Base-by-base conservation (phyloP, 805 yeast species). In the Monosporozyma aerobia region DNA sequence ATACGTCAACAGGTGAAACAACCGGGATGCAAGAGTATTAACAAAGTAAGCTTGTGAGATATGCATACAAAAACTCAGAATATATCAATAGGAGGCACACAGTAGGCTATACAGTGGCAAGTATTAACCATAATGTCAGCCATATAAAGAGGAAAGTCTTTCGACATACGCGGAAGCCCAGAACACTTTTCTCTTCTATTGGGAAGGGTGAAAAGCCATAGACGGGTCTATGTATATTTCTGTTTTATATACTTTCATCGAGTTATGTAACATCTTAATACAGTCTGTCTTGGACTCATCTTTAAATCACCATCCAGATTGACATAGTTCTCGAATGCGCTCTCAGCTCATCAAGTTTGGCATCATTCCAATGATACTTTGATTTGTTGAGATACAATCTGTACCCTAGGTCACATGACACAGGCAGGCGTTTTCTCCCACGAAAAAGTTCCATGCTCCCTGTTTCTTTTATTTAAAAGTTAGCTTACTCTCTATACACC, bases 61-160 rank as follows among this genome's bases (percentile, higher is more conserved):
- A 77, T 51, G 89, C 88, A 1, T 83, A 82, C 63, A 81, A 79
- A 40, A 81, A 82, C 59, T 85, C 87, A 1, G 73, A 79, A 6
- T 79, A 68, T 11, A 57, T 64, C 48, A 63, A 69, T 40, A 61
- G 61, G 54, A 70, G 63, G 54, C 71, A 74, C 50, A 64, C 72
- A 2, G 73, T 72, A 39, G 63, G 67, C 47, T 73, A 72, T 39
- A 71, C 73, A 6, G 75, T 73, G 19, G 69, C 70, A 44, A 70
- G 69, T 50, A 70, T 73, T 47, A 71, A 73, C 19, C 69, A 79
- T 59, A 76, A 73, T 56, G 80, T 80, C 50, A 69, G 76, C 51
- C 76, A 79, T 56, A 69, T 83, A 60, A 75, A 73, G 52, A 73
- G 71, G 51, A 75, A 78, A 27, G 72, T 78, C 6, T 73, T 80